phyloP scores from a whole-genome alignment of 1,284 basidiomycete genomes.

The Cystobasidium sp. region DNA sequence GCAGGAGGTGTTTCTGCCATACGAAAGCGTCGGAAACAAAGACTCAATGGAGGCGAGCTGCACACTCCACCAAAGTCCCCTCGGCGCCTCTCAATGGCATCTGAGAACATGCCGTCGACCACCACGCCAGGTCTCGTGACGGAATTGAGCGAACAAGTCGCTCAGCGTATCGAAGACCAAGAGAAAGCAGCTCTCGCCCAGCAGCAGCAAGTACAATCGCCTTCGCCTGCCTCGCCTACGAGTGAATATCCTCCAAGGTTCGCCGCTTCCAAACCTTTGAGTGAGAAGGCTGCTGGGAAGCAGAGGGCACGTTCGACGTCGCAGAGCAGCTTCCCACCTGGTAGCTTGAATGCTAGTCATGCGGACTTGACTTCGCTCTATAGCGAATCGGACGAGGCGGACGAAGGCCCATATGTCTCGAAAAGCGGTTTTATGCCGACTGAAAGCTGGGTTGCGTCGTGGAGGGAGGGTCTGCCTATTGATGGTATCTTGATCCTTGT shows the following conservation, averaged over 20 bases:
- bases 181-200: slow-evolving; percentile 23
- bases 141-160: slow-evolving; percentile 24
- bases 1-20: slow-evolving; percentile 81
- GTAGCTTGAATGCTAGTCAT: slow-evolving; percentile 15
- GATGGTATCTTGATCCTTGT: slow-evolving; percentile 81
- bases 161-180: slow-evolving; percentile 23
- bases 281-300: slow-evolving; percentile 39
- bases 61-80: slow-evolving; percentile 21
- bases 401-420: slow-evolving; percentile 47
- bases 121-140: not conserved
- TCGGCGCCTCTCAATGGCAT: slow-evolving; percentile 11
- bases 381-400: slow-evolving; percentile 10
- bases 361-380: slow-evolving; percentile 19
- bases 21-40: slow-evolving; percentile 54
- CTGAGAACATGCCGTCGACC: not conserved
- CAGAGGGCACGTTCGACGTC: slow-evolving; percentile 29
- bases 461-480: slow-evolving; percentile 84
- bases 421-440: slow-evolving; percentile 85
- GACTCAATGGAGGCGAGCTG: not conserved
- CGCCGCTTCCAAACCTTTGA: slow-evolving; percentile 17
- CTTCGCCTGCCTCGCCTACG: slow-evolving; percentile 18
- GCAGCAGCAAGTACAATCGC: not conserved
- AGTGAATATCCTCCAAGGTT: slow-evolving; percentile 41
- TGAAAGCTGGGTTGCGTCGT: slow-evolving; percentile 86
- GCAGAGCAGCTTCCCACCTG: slow-evolving; percentile 12